Evolutionary conservation across 495 filamentous ascomycete species (phyloP).

Genomic region (Podospora pseudopauciseta): DNA sequence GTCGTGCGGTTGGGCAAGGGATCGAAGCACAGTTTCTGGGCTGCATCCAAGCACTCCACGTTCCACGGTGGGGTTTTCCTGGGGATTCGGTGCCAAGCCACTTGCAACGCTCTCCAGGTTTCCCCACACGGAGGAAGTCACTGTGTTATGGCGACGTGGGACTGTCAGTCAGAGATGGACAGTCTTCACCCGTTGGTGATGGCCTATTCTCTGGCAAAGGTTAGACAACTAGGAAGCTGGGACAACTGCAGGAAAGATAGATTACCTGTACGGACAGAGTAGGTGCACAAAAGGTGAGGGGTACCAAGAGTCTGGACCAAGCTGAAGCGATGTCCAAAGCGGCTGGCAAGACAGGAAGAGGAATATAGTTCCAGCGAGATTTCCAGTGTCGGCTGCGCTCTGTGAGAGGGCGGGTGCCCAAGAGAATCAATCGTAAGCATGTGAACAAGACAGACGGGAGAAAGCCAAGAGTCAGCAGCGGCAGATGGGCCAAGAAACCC

Average conservation of each 20-base stretch:
- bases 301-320: not conserved
- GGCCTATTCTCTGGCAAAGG: not conserved
- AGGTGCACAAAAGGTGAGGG: not conserved
- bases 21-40: slow-evolving; percentile 1
- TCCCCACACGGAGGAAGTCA: slow-evolving; percentile 5
- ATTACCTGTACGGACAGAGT: not conserved
- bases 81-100: not conserved
- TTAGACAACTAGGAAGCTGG: not conserved
- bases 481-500: slow-evolving; percentile 7
- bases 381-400: not conserved
- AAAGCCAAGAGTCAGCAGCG: not conserved
- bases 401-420: not conserved
- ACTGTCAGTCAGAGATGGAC: not conserved
- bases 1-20: slow-evolving; percentile 34
- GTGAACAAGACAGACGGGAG: not conserved
- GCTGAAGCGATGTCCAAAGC: not conserved
- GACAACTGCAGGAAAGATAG: not conserved
- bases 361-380: not conserved
- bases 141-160: slow-evolving; percentile 3
- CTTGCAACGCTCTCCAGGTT: slow-evolving; percentile 4
- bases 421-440: not conserved
- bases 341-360: not conserved
- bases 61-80: not conserved
- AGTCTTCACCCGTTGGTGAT: not conserved
- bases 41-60: not conserved